These are phyloP conservation scores for Trichoderma gracile DNA, from an alignment of 2,329 filamentous ascomycete genomes.

Conservation along the genomic window DNA sequence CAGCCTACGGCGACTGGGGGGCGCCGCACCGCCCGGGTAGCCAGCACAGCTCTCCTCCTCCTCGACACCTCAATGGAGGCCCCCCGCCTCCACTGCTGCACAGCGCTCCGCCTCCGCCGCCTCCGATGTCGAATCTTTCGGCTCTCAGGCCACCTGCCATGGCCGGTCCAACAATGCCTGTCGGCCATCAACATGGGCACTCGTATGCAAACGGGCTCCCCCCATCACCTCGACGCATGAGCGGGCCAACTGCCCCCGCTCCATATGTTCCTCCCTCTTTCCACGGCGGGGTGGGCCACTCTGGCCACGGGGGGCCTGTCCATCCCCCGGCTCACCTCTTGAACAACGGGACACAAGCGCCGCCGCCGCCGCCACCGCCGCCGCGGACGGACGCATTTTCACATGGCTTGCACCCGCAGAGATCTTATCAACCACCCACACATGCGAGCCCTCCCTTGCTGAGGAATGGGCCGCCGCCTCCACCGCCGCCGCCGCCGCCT, in stretches of 20 bases:
- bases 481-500: conserved; percentile 12
- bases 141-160: conserved; percentile 54
- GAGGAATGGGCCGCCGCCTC: conserved; percentile 40
- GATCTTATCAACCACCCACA: conserved; percentile 45
- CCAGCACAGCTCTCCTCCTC: conserved; percentile 49
- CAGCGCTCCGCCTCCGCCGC: conserved; percentile 31
- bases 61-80: conserved; percentile 54
- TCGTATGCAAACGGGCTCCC: conserved; percentile 48
- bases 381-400: conserved; percentile 40
- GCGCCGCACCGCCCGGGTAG: conserved; percentile 47
- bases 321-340: conserved; percentile 37
- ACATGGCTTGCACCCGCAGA: conserved; percentile 46
- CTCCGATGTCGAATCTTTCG: conserved; percentile 40
- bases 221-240: conserved; percentile 50
- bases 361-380: conserved; percentile 28
- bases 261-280: conserved; percentile 45
- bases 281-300: conserved; percentile 34
- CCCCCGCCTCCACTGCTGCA: conserved; percentile 41
- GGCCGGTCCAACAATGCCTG: conserved; percentile 40
- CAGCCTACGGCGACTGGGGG: conserved; percentile 52
- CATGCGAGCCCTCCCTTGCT: conserved; percentile 49
- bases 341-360: conserved; percentile 38
- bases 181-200: conserved; percentile 44
- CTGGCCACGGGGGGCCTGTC: conserved; percentile 25
- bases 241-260: conserved; percentile 44